Conservation (phyloP, 495 filamentous ascomycete genomes). For the Tuber melanosporum region DNA sequence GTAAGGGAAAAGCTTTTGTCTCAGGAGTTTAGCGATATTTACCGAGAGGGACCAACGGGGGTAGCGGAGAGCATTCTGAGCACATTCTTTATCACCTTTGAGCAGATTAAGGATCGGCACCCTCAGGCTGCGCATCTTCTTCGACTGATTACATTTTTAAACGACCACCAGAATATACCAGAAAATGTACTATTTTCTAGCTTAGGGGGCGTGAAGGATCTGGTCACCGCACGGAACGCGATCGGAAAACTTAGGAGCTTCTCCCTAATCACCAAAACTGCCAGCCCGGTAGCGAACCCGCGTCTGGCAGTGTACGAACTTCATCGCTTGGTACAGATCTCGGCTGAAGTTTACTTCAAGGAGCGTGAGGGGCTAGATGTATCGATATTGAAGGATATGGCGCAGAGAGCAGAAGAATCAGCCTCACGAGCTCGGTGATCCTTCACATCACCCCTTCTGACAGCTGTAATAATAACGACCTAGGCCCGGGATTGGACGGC, state of each 20-base stretch:
- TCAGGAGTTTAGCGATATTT: slow-evolving; percentile 17
- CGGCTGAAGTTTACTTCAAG: slow-evolving; percentile 8
- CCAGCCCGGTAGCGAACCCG: neutral
- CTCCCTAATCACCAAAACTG: neutral
- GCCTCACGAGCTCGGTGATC: neutral
- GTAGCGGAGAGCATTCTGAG: slow-evolving; percentile 36
- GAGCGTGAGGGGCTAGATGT: neutral
- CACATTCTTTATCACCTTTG: slow-evolving; percentile 50
- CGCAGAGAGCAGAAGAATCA: neutral
- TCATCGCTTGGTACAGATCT: slow-evolving; percentile 16
- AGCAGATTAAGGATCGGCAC: slow-evolving; percentile 42
- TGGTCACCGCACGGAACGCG: neutral
- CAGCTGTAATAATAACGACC: too few relatives aligned
- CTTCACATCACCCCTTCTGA: neutral
- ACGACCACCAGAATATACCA: slow-evolving; percentile 40
- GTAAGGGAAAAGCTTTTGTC: slow-evolving; percentile 5
- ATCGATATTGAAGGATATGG: neutral
- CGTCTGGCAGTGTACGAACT: slow-evolving; percentile 1
- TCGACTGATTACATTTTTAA: slow-evolving; percentile 39
- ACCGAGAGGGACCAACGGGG: slow-evolving; percentile 42
- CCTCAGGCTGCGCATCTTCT: slow-evolving; percentile 37
- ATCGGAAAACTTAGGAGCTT: neutral
- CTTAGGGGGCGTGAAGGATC: neutral
- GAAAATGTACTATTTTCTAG: slow-evolving; percentile 13
- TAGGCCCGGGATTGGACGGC: neutral